These are phyloP conservation scores for Boletus tylopilopsis DNA, from an alignment of 768 basidiomycete species.

Conservation along the genomic window DNA sequence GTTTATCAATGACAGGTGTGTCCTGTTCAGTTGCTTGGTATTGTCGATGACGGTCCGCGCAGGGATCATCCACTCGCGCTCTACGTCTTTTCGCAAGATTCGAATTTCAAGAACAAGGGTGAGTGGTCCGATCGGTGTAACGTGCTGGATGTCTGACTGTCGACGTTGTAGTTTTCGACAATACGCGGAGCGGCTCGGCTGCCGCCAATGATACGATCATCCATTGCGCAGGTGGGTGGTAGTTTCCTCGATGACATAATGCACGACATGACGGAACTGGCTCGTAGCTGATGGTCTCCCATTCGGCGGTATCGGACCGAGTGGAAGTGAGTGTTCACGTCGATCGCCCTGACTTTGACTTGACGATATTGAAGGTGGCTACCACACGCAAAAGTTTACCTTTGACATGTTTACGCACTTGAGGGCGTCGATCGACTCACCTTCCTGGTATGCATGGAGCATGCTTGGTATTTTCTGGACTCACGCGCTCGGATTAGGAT, in stretches of 20 bases:
- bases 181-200: conserved; percentile 68
- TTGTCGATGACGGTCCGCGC: background rate
- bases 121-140: background rate
- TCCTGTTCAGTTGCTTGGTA: background rate
- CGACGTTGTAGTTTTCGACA: conserved; percentile 50
- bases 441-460: conserved; percentile 26
- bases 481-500: conserved; percentile 16
- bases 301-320: conserved; percentile 70
- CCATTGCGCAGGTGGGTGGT: conserved; percentile 49
- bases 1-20: conserved; percentile 58
- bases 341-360: background rate
- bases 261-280: background rate
- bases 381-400: conserved; percentile 66
- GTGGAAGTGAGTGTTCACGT: conserved; percentile 54
- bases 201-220: conserved; percentile 68
- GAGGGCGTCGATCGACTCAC: conserved; percentile 50
- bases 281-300: conserved; percentile 56
- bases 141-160: background rate
- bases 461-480: background rate
- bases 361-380: conserved; percentile 44
- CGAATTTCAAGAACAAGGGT: conserved; percentile 61
- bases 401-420: conserved; percentile 81
- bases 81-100: conserved; percentile 70
- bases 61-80: conserved; percentile 74
- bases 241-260: background rate